phyloP scores from a whole-genome alignment of 163 green algal genomes.

The Chlorella variabilis region DNA sequence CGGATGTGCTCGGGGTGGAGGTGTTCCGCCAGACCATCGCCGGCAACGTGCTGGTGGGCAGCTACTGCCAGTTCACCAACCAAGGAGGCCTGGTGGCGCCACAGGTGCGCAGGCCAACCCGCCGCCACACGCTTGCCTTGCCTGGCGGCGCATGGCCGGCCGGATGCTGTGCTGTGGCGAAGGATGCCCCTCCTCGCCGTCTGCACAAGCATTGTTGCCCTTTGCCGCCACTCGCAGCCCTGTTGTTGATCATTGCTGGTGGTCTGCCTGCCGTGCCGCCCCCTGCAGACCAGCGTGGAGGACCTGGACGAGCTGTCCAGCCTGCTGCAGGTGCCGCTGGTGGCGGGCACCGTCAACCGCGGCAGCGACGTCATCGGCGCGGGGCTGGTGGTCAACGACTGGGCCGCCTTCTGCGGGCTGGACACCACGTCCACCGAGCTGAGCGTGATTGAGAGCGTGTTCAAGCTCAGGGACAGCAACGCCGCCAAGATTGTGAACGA shows the following conservation, averaged over 20 bases:
- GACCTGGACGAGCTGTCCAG: slow-evolving; percentile 98
- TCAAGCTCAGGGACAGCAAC: slow-evolving; percentile 88
- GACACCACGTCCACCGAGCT: slow-evolving; percentile 99
- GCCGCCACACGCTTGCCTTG: too few relatives aligned
- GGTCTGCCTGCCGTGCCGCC: background rate
- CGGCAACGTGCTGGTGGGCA: slow-evolving; percentile 95
- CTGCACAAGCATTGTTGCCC: too few relatives aligned
- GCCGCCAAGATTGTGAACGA: slow-evolving; percentile 88
- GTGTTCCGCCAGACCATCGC: slow-evolving; percentile 98
- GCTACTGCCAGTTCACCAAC: slow-evolving; percentile 95
- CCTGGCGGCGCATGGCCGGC: background rate
- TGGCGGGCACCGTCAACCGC: slow-evolving; percentile 98
- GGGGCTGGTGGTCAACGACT: slow-evolving; percentile 96
- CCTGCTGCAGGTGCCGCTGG: slow-evolving; percentile 94
- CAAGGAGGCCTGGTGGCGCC: slow-evolving; percentile 88
- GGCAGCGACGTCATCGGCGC: slow-evolving; percentile 97
- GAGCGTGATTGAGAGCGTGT: slow-evolving; percentile 93
- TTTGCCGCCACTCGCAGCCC: background rate
- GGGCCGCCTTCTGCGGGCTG: slow-evolving; percentile 95
- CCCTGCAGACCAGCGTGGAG: slow-evolving; percentile 93
- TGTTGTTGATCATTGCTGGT: too few relatives aligned
- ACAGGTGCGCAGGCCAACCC: slow-evolving; percentile 5
- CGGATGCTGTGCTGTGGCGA: too few relatives aligned
- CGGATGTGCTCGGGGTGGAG: slow-evolving; percentile 98
- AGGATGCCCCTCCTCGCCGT: too few relatives aligned